Base-by-base conservation (phyloP, 768 basidiomycete genomes). In the Tulasnella sp. region DNA sequence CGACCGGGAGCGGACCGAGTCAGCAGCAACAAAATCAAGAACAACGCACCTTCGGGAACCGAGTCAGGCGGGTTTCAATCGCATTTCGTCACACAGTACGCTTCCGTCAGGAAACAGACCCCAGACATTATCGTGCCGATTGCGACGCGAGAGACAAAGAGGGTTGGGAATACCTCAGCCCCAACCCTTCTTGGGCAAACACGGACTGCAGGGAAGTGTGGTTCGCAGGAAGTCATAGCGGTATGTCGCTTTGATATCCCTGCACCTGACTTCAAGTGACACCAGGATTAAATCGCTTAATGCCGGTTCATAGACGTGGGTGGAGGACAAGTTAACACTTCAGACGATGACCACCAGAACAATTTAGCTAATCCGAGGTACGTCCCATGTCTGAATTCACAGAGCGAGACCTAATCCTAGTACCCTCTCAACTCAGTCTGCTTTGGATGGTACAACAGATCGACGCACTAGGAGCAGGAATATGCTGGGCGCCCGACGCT, bases 141-240 rank as follows among this genome's bases (percentile, higher is more conserved):
- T 18, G 3, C 13, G 7, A 67, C 13, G 29, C 15, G 61, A 13
- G 13, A 29, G 61, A 67, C 15, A 5, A 35, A 15, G 29, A 67
- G 3, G 61, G 29, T 6, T 9, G 32, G 61, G 6, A 29, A 35
- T 67, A 9, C 15, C 29, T 6, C 4, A 29, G 35, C 18, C 35
- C 9, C 61, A 67, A 13, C 29, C 32, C 32, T 13, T 29, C 61
- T 35, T 67, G 61, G 61, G 51, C 9, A 29, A 13, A 35, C 35
- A 67, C 61, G 16, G 13, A 67, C 32, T 67, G 61, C 61, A 82
- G 90, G 16, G 93, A 95, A 82, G 92, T 94, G 3, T 95, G 92
- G 92, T 95, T 94, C 81, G 81, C 89, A 3, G 77, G 77, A 5
- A 74, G 80, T 16, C 81, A 81, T 46, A 79, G 79, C 23, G 79